Conservation (phyloP, 768 basidiomycete genomes). For the Kwoniella newhampshirensis region DNA sequence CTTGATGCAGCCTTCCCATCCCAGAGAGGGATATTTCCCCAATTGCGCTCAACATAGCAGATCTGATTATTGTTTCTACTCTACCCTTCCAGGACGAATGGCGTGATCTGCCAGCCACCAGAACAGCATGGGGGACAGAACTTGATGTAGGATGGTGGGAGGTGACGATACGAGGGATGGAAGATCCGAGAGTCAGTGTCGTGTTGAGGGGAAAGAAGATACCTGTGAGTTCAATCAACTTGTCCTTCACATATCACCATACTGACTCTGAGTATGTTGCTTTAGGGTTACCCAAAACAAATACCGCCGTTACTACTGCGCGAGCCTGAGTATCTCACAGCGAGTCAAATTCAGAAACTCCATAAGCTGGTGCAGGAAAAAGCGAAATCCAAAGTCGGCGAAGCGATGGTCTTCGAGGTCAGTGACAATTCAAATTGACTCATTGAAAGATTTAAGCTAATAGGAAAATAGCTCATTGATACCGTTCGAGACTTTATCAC, state of each 20-base stretch:
- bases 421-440: conserved; percentile 5
- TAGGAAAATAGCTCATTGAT: conserved; percentile 38
- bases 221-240: conserved; percentile 30
- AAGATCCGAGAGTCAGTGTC: conserved; percentile 39
- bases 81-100: conserved; percentile 33
- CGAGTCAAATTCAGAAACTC: conserved; percentile 37
- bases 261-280: neutral
- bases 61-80: neutral
- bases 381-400: conserved; percentile 35
- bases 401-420: conserved; percentile 47
- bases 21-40: neutral
- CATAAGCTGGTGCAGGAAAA: conserved; percentile 31
- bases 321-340: conserved; percentile 34
- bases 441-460: too few species aligned
- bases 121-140: conserved; percentile 49
- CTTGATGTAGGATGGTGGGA: conserved; percentile 45
- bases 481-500: conserved; percentile 39
- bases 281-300: conserved; percentile 42
- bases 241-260: too few species aligned
- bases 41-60: neutral
- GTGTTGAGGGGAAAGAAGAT: conserved; percentile 38
- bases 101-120: conserved; percentile 41
- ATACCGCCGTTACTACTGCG: conserved; percentile 26
- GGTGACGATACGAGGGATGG: conserved; percentile 29
- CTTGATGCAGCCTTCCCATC: neutral